phyloP scores from a whole-genome alignment of 371 early-diverging fungal genomes.

The Sanchytrium tribonematis region DNA sequence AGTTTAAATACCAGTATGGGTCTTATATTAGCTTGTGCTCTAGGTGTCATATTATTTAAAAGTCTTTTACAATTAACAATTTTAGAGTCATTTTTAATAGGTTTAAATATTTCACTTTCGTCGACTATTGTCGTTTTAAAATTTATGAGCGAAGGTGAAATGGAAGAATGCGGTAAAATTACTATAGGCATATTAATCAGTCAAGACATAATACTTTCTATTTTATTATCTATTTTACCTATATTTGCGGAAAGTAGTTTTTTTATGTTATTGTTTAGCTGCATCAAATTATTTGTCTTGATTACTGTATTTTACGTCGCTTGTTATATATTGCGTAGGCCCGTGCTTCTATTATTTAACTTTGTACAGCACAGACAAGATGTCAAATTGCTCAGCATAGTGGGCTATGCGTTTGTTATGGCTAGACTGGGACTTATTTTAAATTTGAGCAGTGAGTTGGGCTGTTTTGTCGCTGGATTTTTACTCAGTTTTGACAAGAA shows the following conservation, averaged over 20 bases:
- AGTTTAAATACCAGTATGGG: constrained; percentile 21
- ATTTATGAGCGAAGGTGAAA: constrained; percentile 16
- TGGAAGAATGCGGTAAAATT: not conserved
- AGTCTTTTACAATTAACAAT: constrained; percentile 12
- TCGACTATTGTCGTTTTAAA: constrained; percentile 26
- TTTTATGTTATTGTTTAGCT: constrained; percentile 12
- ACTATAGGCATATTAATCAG: constrained; percentile 14
- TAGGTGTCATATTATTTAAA: constrained; percentile 15
- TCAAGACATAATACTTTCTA: constrained; percentile 28
- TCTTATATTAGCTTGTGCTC: constrained; percentile 16
- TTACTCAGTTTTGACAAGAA: constrained; percentile 17
- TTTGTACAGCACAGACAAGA: not conserved
- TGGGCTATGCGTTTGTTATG: constrained; percentile 22
- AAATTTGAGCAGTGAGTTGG: constrained; percentile 25
- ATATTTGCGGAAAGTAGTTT: constrained; percentile 18
- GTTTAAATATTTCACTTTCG: constrained; percentile 22
- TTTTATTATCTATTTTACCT: constrained; percentile 30
- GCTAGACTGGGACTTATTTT: constrained; percentile 16
- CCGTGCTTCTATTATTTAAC: not conserved
- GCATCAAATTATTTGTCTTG: constrained; percentile 16
- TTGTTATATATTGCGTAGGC: not conserved
- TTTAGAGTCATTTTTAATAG: constrained; percentile 23
- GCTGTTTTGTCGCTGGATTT: constrained; percentile 32
- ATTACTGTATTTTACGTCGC: constrained; percentile 8
- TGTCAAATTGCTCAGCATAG: constrained; percentile 18